phyloP scores from a whole-genome alignment of 83 land plant species.

The Diphasiastrum complanatum region DNA sequence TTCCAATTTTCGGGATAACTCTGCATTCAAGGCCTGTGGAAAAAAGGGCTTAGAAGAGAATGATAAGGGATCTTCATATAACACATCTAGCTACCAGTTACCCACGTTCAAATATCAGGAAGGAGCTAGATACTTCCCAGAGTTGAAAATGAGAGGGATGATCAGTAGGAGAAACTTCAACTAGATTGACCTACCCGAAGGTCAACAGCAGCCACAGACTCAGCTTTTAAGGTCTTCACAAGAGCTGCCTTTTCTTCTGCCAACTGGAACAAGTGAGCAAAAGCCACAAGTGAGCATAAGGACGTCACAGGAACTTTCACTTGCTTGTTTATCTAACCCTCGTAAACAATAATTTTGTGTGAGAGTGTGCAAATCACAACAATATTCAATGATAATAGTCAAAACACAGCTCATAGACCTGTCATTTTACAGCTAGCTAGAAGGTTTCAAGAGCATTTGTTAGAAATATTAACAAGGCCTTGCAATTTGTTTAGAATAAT shows the following conservation, averaged over 20 bases:
- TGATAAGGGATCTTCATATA: too few relatives aligned
- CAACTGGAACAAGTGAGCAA: conserved; percentile 42
- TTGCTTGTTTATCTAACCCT: too few relatives aligned
- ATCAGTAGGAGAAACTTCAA: not conserved
- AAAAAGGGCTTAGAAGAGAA: conserved; percentile 18
- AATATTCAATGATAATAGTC: too few relatives aligned
- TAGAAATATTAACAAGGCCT: too few relatives aligned
- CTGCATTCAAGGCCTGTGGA: conserved; percentile 67
- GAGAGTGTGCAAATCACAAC: too few relatives aligned
- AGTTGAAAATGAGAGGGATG: not conserved
- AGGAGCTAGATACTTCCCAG: not conserved
- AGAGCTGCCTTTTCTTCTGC: conserved; percentile 60
- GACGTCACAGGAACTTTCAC: too few relatives aligned
- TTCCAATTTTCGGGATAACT: conserved; percentile 73
- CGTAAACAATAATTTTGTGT: too few relatives aligned
- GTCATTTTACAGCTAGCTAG: too few relatives aligned
- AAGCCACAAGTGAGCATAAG: too few relatives aligned
- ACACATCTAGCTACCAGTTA: conserved; percentile 14
- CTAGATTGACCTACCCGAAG: conserved; percentile 40
- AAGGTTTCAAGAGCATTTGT: too few relatives aligned
- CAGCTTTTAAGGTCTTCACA: conserved; percentile 35
- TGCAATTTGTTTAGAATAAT: too few relatives aligned
- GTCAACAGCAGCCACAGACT: conserved; percentile 37
- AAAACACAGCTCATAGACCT: too few relatives aligned
- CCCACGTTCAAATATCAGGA: conserved; percentile 1